Base-by-base conservation (phyloP, 179 eudicot species). In the Beta macrorhiza region DNA sequence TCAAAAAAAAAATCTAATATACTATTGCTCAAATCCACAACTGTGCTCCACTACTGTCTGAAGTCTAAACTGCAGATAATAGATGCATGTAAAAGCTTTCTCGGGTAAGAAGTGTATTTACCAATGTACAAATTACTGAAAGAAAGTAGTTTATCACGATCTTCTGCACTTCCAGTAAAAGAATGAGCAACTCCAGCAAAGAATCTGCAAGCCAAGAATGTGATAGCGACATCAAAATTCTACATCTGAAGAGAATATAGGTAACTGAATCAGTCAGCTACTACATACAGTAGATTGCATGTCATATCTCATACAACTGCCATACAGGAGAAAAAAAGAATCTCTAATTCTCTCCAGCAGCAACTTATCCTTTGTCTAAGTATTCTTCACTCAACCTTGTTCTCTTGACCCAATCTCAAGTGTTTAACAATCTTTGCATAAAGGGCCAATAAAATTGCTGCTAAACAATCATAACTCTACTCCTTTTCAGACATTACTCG, bases 181-280 rank as follows among this genome's bases (percentile, higher is more conserved):
- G 99, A 94, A 89, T 97, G 98, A 65, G 88, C 92, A 82, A 94
- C 98, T 70, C 99, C 99, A 83, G 89, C 89, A 80, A 71, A 82
- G 76, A 94, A 93, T 81, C 99, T 97, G 86, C 55, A 74, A 76
- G 62, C 64, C 47, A 69, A 73, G 76, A 84, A 70, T 32, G 55
- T 47, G 78, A 44, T 49, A 63, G 7, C 55, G 63, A 74, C 53
- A 37, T 82, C 55, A 78, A 14, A 76, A 80, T 75, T 8, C 15
- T 49, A 58, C 80, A 58, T 53, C n/a, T 68, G 16, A 16, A 71
- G 67, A 69, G 44, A 76, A 32, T 13, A 73, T 51, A 72, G 14
- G 22, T 3, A 47, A 0, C 55, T 19, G n/a, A 14, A 80, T 47
- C 17, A 22, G 12, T 22, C 32, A 47, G 42, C 63, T 22, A 67